Percentiles rank a stretch among this genome's conserved stretches.
Evolutionary conservation across 2,329 filamentous ascomycete species (phyloP).

Genomic region (Bertia moriformis): DNA sequence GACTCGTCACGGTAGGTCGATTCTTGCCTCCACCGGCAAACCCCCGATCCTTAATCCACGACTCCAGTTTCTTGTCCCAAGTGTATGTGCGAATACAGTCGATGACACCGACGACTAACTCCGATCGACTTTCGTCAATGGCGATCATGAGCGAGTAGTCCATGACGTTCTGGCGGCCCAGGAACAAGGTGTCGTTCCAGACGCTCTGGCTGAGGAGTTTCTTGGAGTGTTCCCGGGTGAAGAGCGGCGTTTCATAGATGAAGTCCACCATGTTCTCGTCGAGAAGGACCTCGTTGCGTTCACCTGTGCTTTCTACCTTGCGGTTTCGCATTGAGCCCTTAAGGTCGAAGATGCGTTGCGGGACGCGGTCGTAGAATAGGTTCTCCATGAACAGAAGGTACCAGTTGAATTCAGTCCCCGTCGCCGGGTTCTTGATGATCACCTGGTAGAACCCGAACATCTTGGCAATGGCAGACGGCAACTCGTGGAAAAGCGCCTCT

Average conservation of each 20-base stretch:
- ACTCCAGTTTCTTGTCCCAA: constrained; percentile 99
- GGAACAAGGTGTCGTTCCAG: constrained; percentile 93
- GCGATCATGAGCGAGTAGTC: constrained; percentile 98
- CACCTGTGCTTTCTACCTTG: constrained; percentile 87
- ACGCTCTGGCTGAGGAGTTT: constrained; percentile 81
- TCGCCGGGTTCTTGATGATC: constrained; percentile 85
- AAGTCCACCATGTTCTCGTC: constrained; percentile 99
- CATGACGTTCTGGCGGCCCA: constrained; percentile 94
- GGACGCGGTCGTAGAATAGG: constrained; percentile 84
- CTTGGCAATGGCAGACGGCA: constrained; percentile 94
- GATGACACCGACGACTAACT: constrained; percentile 93
- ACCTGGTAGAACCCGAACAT: constrained; percentile 98
- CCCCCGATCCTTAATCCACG: constrained; percentile 95
- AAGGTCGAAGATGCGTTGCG: constrained; percentile 82
- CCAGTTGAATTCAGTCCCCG: constrained; percentile 84
- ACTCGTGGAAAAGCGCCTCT: constrained; percentile 83
- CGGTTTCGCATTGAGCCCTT: constrained; percentile 98
- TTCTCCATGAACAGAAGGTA: constrained; percentile 96
- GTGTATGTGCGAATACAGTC: constrained; percentile 98
- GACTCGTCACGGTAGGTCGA: constrained; percentile 86
- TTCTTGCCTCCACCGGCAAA: constrained; percentile 65
- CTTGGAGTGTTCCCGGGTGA: constrained; percentile 89
- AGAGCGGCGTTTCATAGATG: constrained; percentile 92
- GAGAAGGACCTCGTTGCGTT: constrained; percentile 87
- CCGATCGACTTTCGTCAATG: constrained; percentile 76